Base-by-base conservation (phyloP, 257 asterid genomes). In the Plantago elongata region DNA sequence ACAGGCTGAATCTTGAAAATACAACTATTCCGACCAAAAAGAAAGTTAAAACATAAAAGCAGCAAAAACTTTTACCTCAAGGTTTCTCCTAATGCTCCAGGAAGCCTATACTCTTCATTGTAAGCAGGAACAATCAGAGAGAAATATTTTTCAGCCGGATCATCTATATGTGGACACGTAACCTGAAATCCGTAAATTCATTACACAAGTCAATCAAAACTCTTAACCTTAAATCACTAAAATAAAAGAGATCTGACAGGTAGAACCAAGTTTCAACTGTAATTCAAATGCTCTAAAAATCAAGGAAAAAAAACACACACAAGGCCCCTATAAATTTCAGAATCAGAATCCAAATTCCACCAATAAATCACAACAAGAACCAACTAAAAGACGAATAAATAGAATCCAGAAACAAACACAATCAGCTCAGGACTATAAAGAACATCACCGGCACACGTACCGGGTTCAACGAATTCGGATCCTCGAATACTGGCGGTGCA, bases 61-160 rank as follows among this genome's bases (percentile, higher is more conserved):
- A 51, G 52, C 17, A 57, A 45, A 22, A 13, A 49, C 56, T 60
- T 60, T 80, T 75, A 93, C 99, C 64, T 80, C 62, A 93, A 59
- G 60, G 92, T 82, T 83, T 93, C 99, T 9, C 75, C 84, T 15
- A 93, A 97, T 22, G 96, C 94, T 74, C 87, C 92, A 16, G 97
- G 92, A 64, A 93, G 96, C 77, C 99, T 78, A 77, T 80, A 64
- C 79, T 93, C 94, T 73, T 93, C 97, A 62, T 88, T 88, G 86
- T 78, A 93, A 13, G 97, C 99, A 49, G 99, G 99, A 72, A 83
- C 47, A 51, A 83, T 87, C 82, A 85, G 76, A 18, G 97, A 87
- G 49, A 86, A 60, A 78, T 89, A 89, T 79, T 86, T 89, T 57
- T 84, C 97, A 52, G 97, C 86, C 37, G 87, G 88, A 77, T 86